phyloP scores from a whole-genome alignment of 208 protist species.

The Trypanosoma avium region DNA sequence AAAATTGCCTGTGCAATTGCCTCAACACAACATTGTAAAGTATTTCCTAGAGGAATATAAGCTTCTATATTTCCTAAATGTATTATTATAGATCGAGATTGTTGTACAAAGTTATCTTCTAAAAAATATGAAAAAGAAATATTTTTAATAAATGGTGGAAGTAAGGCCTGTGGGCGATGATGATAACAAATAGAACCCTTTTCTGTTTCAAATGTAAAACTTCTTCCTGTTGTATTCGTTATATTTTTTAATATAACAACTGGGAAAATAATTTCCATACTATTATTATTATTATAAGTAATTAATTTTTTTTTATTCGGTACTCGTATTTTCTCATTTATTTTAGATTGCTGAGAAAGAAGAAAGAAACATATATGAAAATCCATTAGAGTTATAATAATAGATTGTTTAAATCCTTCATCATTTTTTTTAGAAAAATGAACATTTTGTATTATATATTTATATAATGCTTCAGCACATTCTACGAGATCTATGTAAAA shows the following conservation, averaged over 20 bases:
- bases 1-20: constrained; percentile 28
- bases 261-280: constrained; percentile 25
- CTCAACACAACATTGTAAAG: constrained; percentile 33
- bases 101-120: constrained; percentile 16
- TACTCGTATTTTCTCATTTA: too few species aligned
- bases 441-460: constrained; percentile 19
- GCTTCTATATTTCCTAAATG: constrained; percentile 27
- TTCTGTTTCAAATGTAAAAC: constrained; percentile 27
- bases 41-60: constrained; percentile 33
- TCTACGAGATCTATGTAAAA: constrained; percentile 26
- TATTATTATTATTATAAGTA: neutral
- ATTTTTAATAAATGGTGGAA: constrained; percentile 29
- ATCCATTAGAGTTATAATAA: constrained; percentile 24
- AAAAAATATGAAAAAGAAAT: constrained; percentile 19
- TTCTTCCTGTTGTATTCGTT: constrained; percentile 6
- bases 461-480: constrained; percentile 10
- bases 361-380: constrained; percentile 24
- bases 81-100: constrained; percentile 9
- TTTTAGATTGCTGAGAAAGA: too few species aligned
- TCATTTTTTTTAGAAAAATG: constrained; percentile 28
- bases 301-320: too few species aligned
- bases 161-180: constrained; percentile 4
- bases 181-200: constrained; percentile 22
- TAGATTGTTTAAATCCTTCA: constrained; percentile 29
- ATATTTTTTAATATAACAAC: constrained; percentile 22